Conservation (phyloP, 345 rosid species). For the Hibiscus trionum region DNA sequence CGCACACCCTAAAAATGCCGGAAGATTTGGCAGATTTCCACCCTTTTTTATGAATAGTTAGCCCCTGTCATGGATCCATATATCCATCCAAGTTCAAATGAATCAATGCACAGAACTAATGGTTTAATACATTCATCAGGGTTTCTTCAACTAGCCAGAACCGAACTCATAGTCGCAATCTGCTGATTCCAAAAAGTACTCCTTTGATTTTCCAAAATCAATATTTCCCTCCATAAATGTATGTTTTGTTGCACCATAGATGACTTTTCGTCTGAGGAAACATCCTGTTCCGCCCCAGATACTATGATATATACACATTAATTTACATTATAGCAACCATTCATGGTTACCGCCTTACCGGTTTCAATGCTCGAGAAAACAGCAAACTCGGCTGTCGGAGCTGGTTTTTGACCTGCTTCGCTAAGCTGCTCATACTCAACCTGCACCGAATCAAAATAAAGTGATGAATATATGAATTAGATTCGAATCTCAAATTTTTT, state of each 20-base stretch:
- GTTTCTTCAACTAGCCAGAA: conserved; percentile 20
- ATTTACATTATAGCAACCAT: too few relatives aligned
- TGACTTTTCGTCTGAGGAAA: conserved; percentile 51
- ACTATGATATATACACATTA: conserved; percentile 10
- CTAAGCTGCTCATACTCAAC: conserved; percentile 41
- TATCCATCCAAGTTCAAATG: conserved; percentile 35
- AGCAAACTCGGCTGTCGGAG: conserved; percentile 27
- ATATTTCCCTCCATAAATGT: too few relatives aligned
- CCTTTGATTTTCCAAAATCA: conserved; percentile 36
- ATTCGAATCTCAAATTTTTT: too few relatives aligned
- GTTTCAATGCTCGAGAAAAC: conserved; percentile 31
- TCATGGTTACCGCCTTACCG: conserved; percentile 5
- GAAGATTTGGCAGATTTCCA: conserved; percentile 48
- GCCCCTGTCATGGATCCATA: conserved; percentile 54
- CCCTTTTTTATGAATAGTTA: conserved; percentile 45
- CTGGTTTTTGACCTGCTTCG: conserved; percentile 20
- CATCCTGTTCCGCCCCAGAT: conserved; percentile 41
- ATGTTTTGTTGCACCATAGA: conserved; percentile 28
- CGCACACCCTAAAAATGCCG: conserved; percentile 51
- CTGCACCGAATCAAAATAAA: conserved; percentile 15
- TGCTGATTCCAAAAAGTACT: conserved; percentile 33
- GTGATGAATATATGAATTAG: too few relatives aligned
- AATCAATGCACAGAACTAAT: neutral
- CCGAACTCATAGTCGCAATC: conserved; percentile 38
- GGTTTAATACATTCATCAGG: neutral